Base-by-base conservation (phyloP, 768 basidiomycete species). In the Podaxis pistillaris region DNA sequence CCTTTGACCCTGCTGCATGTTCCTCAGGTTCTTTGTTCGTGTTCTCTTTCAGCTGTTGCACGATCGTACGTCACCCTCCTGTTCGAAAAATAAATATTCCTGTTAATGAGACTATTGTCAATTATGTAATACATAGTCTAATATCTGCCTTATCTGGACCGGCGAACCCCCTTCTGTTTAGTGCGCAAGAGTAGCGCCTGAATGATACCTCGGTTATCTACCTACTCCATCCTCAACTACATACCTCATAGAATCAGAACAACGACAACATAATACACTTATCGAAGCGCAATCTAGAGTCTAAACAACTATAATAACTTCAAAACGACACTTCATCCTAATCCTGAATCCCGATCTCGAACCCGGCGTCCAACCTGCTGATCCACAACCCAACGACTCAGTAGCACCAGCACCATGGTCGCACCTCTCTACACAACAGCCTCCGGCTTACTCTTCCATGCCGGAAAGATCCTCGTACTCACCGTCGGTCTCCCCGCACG, bases 371-470 rank as follows among this genome's bases (percentile, higher is more conserved):
- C 8, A 33, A 1, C 33, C 33, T 33, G 9, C 33, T 33, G 33
- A 33, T 33, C 33, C 33, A 33, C 33, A 33, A 33, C 9, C 41
- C n/a, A 44, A 44, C 41, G 13, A 46, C 30, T 2, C 58, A 9
- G 47, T 28, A 47, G n/a, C n/a, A 15, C 38, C n/a, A 9, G 8
- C 41, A 52, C 46, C n/a, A 94, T 96, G 95, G 93, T 90, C 15
- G 96, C 95, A n/a, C 96, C 96, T 2, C 78, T 98, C 51, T 98
- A 97, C 74, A 94, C 92, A 6, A 98, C 96, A 9, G 94, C 84
- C 49, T 93, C 90, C 58, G 91, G 91, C 12, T 81, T 93, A 28
- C 85, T 94, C 46, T 94, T 88, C 71, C 93, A 94, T 73, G 96
- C 96, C 8, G 96, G 96, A 67, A 94, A 98, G 78, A 97, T 98